Evolutionary conservation across 495 filamentous ascomycete genomes (phyloP).

Genomic region (Pyrenula aspistea): DNA sequence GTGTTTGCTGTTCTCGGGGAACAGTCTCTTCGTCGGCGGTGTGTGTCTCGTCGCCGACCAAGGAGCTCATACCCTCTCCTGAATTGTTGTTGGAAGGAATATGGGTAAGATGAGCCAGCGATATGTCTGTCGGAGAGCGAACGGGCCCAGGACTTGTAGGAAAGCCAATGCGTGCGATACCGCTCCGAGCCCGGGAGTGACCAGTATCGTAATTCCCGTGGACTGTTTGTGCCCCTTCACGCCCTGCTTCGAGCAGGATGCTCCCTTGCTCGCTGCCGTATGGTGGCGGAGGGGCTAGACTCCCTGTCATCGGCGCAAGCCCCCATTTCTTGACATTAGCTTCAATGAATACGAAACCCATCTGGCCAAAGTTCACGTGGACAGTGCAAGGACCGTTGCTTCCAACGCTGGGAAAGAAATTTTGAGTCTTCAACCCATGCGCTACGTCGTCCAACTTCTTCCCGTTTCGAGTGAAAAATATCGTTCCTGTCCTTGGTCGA

Average conservation of each 20-base stretch:
- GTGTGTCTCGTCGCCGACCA: slow-evolving; percentile 21
- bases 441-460: slow-evolving; percentile 91
- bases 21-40: slow-evolving; percentile 22
- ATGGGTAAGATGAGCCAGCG: slow-evolving; percentile 65
- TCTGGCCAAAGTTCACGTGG: slow-evolving; percentile 96
- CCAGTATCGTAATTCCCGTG: slow-evolving; percentile 39
- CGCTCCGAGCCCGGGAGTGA: slow-evolving; percentile 27
- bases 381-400: slow-evolving; percentile 85
- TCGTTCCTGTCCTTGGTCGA: slow-evolving; percentile 81
- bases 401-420: slow-evolving; percentile 91
- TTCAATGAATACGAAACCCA: slow-evolving; percentile 97
- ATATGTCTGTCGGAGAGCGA: slow-evolving; percentile 93
- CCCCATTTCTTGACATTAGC: slow-evolving; percentile 99
- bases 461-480: slow-evolving; percentile 97
- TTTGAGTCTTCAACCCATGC: slow-evolving; percentile 88
- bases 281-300: slow-evolving; percentile 85
- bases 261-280: slow-evolving; percentile 95
- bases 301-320: slow-evolving; percentile 88
- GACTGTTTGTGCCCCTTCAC: slow-evolving; percentile 49
- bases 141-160: slow-evolving; percentile 82
- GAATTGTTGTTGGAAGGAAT: slow-evolving; percentile 60
- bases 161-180: slow-evolving; percentile 49
- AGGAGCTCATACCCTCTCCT: slow-evolving; percentile 63
- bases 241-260: slow-evolving; percentile 80
- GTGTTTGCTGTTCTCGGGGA: slow-evolving; percentile 18